Percentiles rank a stretch among this genome's conserved stretches.
These are phyloP conservation scores for Monocercomonoides exilis DNA, from an alignment of 78 protist genomes.

Conservation along the genomic window DNA sequence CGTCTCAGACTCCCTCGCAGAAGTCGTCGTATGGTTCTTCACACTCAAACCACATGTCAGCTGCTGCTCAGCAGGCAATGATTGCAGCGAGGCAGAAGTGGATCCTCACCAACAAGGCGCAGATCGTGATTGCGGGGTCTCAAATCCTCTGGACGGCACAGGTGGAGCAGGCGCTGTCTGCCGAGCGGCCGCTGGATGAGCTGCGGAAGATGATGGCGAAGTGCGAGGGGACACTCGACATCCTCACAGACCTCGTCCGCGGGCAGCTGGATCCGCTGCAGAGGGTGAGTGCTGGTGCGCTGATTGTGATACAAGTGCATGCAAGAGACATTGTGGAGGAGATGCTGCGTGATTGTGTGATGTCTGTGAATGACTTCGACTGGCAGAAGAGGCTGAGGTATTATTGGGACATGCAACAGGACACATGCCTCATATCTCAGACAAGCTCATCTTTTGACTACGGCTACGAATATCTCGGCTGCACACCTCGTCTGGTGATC, in stretches of 20 bases:
- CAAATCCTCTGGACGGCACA: constrained; percentile 52
- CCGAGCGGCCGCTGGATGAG: not conserved
- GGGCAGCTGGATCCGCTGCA: constrained; percentile 31
- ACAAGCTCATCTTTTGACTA: constrained; percentile 27
- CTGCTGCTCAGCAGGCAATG: not conserved
- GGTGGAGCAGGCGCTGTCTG: constrained; percentile 22
- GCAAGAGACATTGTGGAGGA: constrained; percentile 54
- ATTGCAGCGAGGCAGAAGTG: not conserved
- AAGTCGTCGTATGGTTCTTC: constrained; percentile 22
- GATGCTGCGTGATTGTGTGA: constrained; percentile 16
- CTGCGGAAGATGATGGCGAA: not conserved
- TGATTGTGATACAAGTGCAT: constrained; percentile 70
- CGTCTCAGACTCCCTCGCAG: constrained; percentile 39
- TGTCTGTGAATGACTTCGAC: constrained; percentile 38
- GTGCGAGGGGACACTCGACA: not conserved
- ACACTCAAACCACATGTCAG: not conserved
- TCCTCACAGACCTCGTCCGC: not conserved
- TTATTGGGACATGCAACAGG: constrained; percentile 50
- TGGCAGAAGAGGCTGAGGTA: constrained; percentile 66
- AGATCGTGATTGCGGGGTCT: constrained; percentile 21
- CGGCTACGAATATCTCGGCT: constrained; percentile 76
- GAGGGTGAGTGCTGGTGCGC: constrained; percentile 40
- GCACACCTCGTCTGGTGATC: constrained; percentile 58
- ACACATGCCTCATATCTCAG: constrained; percentile 30
- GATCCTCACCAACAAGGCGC: not conserved